Conservation (phyloP, 108 stramenopile genomes). For the Halocafeteria seosinensis region DNA sequence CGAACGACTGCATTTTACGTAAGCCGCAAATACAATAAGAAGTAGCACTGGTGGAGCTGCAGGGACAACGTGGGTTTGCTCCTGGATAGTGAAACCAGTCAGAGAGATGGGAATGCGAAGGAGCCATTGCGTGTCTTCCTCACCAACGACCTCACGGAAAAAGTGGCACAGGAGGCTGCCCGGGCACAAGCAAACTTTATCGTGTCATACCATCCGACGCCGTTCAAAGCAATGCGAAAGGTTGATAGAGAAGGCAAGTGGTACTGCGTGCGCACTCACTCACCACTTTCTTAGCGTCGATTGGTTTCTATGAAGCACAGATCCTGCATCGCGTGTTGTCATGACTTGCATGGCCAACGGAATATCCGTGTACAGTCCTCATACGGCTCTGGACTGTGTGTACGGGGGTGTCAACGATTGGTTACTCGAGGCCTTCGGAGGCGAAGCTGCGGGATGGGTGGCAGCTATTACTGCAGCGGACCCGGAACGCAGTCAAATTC, state of each 20-base stretch:
- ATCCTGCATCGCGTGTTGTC: too few species aligned
- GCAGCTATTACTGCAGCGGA: too few species aligned
- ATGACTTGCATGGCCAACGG: not conserved
- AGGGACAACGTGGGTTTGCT: not conserved
- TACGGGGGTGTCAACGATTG: constrained; percentile 8
- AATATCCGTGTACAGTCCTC: constrained; percentile 5
- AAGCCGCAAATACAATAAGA: not conserved
- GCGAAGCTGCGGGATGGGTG: too few species aligned
- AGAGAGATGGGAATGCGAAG: not conserved
- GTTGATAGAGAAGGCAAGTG: not conserved
- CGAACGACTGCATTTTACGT: not conserved
- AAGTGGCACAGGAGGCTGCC: constrained; percentile 2
- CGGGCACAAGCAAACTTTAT: not conserved
- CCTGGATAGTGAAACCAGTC: not conserved
- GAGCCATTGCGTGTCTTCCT: too few species aligned
- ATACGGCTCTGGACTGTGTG: constrained; percentile 3
- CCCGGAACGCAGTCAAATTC: too few species aligned
- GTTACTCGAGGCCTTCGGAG: not conserved
- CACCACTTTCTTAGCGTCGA: too few species aligned
- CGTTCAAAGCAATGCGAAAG: not conserved
- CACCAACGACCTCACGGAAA: constrained; percentile 11
- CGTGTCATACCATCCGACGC: constrained; percentile 10
- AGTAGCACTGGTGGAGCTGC: not conserved
- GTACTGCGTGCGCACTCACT: too few species aligned
- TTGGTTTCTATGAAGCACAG: too few species aligned